Conservation (phyloP, 2,329 filamentous ascomycete species). For the Alternaria novae-zelandiae region DNA sequence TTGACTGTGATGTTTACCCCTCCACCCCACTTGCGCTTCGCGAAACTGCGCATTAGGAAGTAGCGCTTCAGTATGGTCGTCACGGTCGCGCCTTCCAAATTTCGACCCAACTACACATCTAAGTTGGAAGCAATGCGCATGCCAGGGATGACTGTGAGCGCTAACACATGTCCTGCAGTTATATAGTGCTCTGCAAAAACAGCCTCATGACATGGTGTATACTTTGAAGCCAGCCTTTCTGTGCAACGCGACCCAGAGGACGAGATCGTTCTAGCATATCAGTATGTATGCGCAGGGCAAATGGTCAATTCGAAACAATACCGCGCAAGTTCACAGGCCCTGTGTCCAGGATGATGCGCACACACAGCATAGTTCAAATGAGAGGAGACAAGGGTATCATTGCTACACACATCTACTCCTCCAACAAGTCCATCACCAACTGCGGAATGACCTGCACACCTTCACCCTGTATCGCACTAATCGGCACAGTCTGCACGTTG, state of each 20-base stretch:
- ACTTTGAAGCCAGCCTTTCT: not conserved
- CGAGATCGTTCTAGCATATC: not conserved
- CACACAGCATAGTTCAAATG: not conserved
- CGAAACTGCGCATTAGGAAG: not conserved
- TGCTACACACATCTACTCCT: slow-evolving; percentile 27
- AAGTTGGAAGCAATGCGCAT: fast-evolving
- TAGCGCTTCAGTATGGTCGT: not conserved
- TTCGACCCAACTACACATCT: not conserved
- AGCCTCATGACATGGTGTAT: not conserved
- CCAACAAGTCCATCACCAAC: slow-evolving; percentile 72
- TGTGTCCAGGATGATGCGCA: not conserved
- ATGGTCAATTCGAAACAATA: not conserved
- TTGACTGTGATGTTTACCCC: not conserved
- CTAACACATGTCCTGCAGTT: not conserved
- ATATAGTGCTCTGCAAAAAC: not conserved
- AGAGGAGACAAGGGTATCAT: slow-evolving; percentile 11
- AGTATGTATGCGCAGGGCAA: not conserved
- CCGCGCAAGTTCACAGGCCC: not conserved
- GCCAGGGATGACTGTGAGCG: not conserved
- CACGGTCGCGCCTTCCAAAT: not conserved
- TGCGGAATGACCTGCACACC: slow-evolving; percentile 78
- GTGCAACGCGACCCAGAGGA: not conserved
- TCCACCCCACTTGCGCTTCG: not conserved
- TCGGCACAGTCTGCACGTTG: slow-evolving; percentile 71
- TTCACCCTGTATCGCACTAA: slow-evolving; percentile 88